Base-by-base conservation (phyloP, 2,329 filamentous ascomycete species). In the Penicillium sp. region DNA sequence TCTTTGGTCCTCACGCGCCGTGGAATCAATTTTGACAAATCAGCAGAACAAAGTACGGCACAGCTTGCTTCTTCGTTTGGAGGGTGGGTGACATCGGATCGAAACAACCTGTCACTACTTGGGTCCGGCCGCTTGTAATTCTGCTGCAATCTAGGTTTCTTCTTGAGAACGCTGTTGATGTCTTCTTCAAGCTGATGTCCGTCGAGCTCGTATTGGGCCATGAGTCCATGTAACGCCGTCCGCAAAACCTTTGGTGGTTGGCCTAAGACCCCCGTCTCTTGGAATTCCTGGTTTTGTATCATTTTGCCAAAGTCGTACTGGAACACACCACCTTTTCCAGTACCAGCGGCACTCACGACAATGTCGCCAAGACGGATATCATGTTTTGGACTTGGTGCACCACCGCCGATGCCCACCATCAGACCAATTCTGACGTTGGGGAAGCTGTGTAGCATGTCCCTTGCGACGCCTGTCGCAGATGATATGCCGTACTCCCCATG, bases 371-470 rank as follows among this genome's bases (percentile, higher is more conserved):
- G 65, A 6, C 66, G 63, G 24, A 72, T 68, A 54, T 71, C 67
- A n/a, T 53, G 38, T 27, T 62, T 61, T 43, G 31, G 1, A 39
- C 56, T 64, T 3, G 66, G 67, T 29, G 50, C 63, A 10, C 67
- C 69, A 22, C 71, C 72, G 1, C 69, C 76, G 45, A 79, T 75
- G 16, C 77, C 77, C 2, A 80, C 75, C 71, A 80, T 74, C 1
- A 80, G 63, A 3, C 71, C 70, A 38, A 78, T 51, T 13, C 62
- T 50, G 24, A 73, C 27, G 31, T 70, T 69, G 0, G 67, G 39
- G 56, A 77, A 54, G 14, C 56, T 65, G 13, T 60, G 45, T 18
- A 67, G 34, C 67, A 70, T 71, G 48, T 72, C 62, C 40, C 56
- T 59, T 7, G 69, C 68, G 2, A 76, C 67, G 0, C 51, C 54